Conservation (phyloP, 1,284 basidiomycete genomes). For the Leccinum discolor region DNA sequence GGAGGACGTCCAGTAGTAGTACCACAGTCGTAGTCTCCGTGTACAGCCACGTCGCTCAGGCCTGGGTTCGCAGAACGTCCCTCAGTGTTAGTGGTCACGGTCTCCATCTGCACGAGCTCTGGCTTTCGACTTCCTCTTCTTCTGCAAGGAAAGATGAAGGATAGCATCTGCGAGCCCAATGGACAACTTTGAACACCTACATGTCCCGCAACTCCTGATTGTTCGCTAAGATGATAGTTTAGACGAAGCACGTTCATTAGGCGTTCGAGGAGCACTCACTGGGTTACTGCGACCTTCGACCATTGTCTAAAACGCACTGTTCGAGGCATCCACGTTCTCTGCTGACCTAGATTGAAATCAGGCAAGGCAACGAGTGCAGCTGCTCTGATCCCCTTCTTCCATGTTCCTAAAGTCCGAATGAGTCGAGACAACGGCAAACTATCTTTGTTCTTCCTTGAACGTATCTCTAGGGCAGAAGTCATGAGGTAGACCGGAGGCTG, state of each 20-base stretch:
- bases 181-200: background rate
- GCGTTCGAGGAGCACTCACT: background rate
- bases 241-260: background rate
- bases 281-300: background rate
- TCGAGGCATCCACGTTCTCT: too few relatives aligned
- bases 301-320: background rate
- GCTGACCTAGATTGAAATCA: too few relatives aligned
- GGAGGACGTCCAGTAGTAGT: background rate
- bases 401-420: background rate
- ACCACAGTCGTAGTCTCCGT: background rate
- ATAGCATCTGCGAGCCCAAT: background rate
- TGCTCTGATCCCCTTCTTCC: background rate
- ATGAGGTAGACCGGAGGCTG: background rate
- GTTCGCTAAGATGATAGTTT: background rate
- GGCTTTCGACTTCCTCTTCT: background rate
- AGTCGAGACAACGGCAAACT: background rate
- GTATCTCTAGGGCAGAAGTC: background rate
- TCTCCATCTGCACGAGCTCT: background rate
- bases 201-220: background rate
- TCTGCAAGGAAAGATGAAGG: background rate
- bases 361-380: background rate
- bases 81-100: background rate
- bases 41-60: background rate
- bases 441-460: background rate
- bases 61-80: background rate